These are phyloP conservation scores for Xylariaceae sp. DNA, from an alignment of 2,329 filamentous ascomycete genomes.

Conservation along the genomic window DNA sequence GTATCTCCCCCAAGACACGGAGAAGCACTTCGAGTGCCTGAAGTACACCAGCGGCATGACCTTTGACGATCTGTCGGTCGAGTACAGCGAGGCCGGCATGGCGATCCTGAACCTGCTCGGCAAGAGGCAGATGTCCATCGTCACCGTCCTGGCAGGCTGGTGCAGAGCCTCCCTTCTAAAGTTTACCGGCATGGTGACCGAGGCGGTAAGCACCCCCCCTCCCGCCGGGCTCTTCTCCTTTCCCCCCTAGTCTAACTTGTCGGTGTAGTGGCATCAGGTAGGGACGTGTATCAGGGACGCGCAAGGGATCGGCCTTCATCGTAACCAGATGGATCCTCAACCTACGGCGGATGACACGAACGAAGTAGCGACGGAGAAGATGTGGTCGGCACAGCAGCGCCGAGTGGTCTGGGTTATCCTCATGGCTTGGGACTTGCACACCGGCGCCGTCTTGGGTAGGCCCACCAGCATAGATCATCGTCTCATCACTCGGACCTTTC, in stretches of 20 bases:
- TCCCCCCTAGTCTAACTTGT: constrained; percentile 11
- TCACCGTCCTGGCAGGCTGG: constrained; percentile 54
- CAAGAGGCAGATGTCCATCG: constrained; percentile 50
- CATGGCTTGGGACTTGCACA: constrained; percentile 49
- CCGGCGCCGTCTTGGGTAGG: constrained; percentile 47
- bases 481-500: constrained; percentile 42
- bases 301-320: constrained; percentile 57
- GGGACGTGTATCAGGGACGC: constrained; percentile 55
- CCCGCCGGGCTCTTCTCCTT: background rate
- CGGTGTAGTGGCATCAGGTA: constrained; percentile 47
- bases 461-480: constrained; percentile 51
- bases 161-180: constrained; percentile 52
- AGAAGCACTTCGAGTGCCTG: constrained; percentile 47
- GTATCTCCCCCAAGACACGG: constrained; percentile 42
- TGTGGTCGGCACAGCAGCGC: constrained; percentile 53
- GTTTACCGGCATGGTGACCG: constrained; percentile 53
- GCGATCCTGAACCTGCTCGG: constrained; percentile 50
- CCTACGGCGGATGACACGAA: constrained; percentile 38
- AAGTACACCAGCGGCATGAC: constrained; percentile 56
- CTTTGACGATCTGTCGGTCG: constrained; percentile 54
- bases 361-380: constrained; percentile 47
- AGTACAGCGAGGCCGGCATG: constrained; percentile 55
- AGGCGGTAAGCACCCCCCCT: constrained; percentile 38
- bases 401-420: constrained; percentile 53
- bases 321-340: constrained; percentile 46